Percentiles rank a stretch among this genome's conserved stretches.
phyloP scores from a whole-genome alignment of 2,329 filamentous ascomycete genomes.

The Nothophoma quercina region DNA sequence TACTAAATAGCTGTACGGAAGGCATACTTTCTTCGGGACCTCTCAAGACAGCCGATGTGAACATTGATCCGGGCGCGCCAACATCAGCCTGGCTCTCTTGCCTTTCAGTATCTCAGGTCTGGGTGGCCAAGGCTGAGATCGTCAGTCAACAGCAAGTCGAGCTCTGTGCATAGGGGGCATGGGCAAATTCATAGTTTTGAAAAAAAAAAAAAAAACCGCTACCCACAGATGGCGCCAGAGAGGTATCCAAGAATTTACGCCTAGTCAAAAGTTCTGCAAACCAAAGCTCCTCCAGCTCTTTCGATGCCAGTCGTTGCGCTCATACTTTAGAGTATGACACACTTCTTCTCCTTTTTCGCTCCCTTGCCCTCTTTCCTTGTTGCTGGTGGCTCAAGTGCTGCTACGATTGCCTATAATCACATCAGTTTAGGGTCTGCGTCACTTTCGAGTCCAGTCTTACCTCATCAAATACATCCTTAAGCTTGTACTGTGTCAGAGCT shows the following conservation, averaged over 20 bases:
- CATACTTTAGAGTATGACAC: slow-evolving; percentile 45
- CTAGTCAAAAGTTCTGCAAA: slow-evolving; percentile 42
- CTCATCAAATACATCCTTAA: slow-evolving; percentile 99
- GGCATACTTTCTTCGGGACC: too few species aligned
- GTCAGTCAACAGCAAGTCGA: not conserved
- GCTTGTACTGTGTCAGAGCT: slow-evolving; percentile 95
- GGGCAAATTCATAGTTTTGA: slow-evolving; percentile 35
- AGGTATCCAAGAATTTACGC: slow-evolving; percentile 52
- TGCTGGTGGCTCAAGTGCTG: slow-evolving; percentile 85
- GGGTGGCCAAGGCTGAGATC: not conserved
- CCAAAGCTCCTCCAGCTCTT: slow-evolving; percentile 28
- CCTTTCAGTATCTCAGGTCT: too few species aligned
- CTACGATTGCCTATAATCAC: slow-evolving; percentile 81
- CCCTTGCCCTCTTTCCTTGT: slow-evolving; percentile 63
- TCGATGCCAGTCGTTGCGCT: not conserved
- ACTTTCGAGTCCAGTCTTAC: slow-evolving; percentile 58
- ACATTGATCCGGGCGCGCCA: too few species aligned
- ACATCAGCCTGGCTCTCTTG: too few species aligned
- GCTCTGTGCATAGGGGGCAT: slow-evolving; percentile 22
- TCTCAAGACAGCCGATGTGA: too few species aligned
- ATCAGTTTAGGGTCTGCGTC: slow-evolving; percentile 14
- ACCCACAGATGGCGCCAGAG: slow-evolving; percentile 50
- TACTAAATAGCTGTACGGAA: too few species aligned
- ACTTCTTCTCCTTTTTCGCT: slow-evolving; percentile 47
- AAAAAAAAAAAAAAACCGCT: slow-evolving; percentile 49